Percentiles rank a stretch among this genome's conserved stretches.
phyloP scores from a whole-genome alignment of 2,329 filamentous ascomycete species.

The Arachnomyces sp. region DNA sequence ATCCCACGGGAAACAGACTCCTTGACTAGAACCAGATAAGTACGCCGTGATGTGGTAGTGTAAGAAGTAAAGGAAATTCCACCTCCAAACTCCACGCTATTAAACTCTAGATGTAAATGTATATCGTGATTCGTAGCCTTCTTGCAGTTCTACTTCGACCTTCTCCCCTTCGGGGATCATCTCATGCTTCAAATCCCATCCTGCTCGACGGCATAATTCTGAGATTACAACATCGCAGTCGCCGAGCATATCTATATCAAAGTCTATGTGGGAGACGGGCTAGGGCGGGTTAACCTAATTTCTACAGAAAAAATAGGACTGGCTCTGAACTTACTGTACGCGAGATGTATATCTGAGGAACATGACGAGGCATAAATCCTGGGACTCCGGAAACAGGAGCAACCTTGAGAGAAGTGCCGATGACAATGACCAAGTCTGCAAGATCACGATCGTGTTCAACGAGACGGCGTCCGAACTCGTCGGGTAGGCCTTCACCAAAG shows the following conservation, averaged over 20 bases:
- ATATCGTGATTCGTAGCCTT: conserved; percentile 40
- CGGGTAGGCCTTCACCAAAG: conserved; percentile 84
- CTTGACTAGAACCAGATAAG: conserved; percentile 12
- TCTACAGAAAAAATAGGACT: neutral
- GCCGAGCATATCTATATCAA: conserved; percentile 92
- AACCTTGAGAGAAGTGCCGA: conserved; percentile 92
- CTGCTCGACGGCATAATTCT: conserved; percentile 72
- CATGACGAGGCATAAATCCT: conserved; percentile 63
- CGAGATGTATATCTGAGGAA: conserved; percentile 87
- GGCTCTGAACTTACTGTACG: conserved; percentile 48
- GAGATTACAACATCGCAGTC: conserved; percentile 87
- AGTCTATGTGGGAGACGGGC: conserved; percentile 80
- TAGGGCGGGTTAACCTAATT: conserved; percentile 21
- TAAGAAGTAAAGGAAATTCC: conserved; percentile 9
- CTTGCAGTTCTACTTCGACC: conserved; percentile 47
- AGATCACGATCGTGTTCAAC: conserved; percentile 70
- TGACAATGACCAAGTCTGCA: conserved; percentile 87
- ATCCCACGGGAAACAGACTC: conserved; percentile 7
- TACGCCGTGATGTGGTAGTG: conserved; percentile 21
- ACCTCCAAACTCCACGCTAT: conserved; percentile 30
- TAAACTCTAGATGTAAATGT: conserved; percentile 27
- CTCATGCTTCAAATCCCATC: conserved; percentile 71
- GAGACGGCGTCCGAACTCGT: conserved; percentile 71
- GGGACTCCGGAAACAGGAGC: conserved; percentile 90
- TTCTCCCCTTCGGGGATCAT: conserved; percentile 66